Evolutionary conservation across 2,329 filamentous ascomycete genomes (phyloP).

Genomic region (Akanthomyces dipterigenus): DNA sequence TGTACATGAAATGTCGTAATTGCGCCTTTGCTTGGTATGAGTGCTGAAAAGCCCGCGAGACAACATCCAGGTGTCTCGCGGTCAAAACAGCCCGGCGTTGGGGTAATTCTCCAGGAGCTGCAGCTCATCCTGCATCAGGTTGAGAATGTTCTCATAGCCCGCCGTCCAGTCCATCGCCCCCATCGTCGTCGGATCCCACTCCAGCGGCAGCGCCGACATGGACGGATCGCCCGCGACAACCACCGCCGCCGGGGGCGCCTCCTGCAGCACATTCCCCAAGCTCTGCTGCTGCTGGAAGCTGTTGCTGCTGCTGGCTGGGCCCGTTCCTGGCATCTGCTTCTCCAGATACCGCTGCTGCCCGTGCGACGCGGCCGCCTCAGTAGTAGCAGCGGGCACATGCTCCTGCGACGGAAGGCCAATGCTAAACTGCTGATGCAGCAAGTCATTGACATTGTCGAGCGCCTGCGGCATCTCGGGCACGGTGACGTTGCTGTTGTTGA

Average conservation of each 20-base stretch:
- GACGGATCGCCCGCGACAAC: not conserved
- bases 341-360: not conserved
- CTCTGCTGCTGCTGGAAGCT: not conserved
- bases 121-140: slow-evolving; percentile 9
- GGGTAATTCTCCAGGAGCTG: slow-evolving; percentile 8
- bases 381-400: not conserved
- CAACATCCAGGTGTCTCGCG: too few relatives aligned
- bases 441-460: slow-evolving; percentile 37
- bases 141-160: slow-evolving; percentile 8
- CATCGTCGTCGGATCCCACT: not conserved
- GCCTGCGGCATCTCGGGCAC: slow-evolving; percentile 35
- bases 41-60: not conserved
- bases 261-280: not conserved
- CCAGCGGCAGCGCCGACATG: not conserved
- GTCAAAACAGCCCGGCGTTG: not conserved
- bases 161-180: slow-evolving; percentile 9
- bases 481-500: slow-evolving; percentile 1
- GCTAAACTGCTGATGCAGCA: slow-evolving; percentile 22
- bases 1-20: not conserved
- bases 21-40: not conserved
- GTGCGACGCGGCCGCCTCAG: not conserved
- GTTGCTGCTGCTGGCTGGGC: not conserved
- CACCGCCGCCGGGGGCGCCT: not conserved
- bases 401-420: not conserved
- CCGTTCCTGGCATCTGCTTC: not conserved